These are phyloP conservation scores for Triticum dicoccoides DNA, from an alignment of 176 grass and related monocot genomes.

Conservation along the genomic window DNA sequence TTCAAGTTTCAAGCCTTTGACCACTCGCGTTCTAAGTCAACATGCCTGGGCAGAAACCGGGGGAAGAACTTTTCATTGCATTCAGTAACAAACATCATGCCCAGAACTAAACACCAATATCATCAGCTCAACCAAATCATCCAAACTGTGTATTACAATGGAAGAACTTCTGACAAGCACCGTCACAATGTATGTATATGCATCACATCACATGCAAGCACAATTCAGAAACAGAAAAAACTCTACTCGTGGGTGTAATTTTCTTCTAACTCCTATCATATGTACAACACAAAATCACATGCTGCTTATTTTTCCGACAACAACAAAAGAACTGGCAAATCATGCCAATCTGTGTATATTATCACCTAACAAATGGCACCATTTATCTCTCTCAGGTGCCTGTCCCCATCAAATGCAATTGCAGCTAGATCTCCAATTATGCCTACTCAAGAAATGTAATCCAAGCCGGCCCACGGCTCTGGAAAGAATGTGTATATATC, in stretches of 20 bases:
- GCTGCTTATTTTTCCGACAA: background rate
- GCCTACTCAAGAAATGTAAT: conserved; percentile 21
- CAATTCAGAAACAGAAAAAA: background rate
- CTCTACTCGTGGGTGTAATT: background rate
- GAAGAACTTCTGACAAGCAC: background rate
- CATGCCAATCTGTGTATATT: conserved; percentile 3
- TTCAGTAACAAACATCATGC: background rate
- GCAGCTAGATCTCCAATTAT: conserved; percentile 21
- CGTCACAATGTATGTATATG: background rate
- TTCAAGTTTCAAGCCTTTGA: background rate
- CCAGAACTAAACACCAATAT: background rate
- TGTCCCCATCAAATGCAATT: conserved; percentile 13
- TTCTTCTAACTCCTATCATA: background rate
- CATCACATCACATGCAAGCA: background rate
- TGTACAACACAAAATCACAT: conserved; percentile 23
- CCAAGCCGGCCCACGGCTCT: background rate
- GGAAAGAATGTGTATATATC: conserved; percentile 36
- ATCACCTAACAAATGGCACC: background rate
- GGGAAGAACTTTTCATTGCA: background rate
- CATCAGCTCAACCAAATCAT: background rate
- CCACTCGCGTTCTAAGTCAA: background rate
- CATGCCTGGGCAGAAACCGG: background rate
- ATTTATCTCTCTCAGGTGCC: background rate
- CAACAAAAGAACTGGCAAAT: background rate
- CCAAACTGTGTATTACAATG: background rate